phyloP scores from a whole-genome alignment of 306 rosid species.

The Benincasa hispida region DNA sequence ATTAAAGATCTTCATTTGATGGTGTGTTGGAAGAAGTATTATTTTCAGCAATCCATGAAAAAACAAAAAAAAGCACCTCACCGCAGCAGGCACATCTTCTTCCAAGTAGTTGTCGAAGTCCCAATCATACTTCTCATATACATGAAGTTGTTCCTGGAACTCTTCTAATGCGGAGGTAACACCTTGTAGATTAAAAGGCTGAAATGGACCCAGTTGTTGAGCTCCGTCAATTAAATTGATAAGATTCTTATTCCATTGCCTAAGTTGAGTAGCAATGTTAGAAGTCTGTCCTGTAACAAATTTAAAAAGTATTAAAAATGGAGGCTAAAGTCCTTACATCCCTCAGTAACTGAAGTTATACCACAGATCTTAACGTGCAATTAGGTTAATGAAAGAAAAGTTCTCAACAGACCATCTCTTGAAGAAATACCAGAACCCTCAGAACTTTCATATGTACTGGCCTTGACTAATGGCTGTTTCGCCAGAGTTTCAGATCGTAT shows the following conservation, averaged over 20 bases:
- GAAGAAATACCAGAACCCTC: slow-evolving; percentile 18
- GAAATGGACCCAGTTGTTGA: slow-evolving; percentile 26
- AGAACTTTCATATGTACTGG: slow-evolving; percentile 14
- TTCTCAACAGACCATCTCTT: slow-evolving; percentile 24
- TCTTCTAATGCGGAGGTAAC: slow-evolving; percentile 31
- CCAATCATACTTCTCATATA: slow-evolving; percentile 49
- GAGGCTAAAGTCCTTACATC: neutral
- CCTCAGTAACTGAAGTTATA: neutral
- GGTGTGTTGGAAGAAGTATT: neutral
- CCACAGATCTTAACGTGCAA: neutral
- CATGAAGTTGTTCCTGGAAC: slow-evolving; percentile 41
- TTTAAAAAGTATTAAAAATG: neutral
- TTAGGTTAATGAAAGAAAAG: neutral
- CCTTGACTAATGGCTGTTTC: neutral
- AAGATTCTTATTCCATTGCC: slow-evolving; percentile 26
- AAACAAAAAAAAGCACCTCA: slow-evolving; percentile 45
- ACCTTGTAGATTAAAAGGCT: slow-evolving; percentile 32
- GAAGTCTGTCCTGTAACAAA: slow-evolving; percentile 18
- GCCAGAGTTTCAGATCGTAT: neutral
- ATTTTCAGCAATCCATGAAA: neutral
- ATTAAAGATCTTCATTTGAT: neutral
- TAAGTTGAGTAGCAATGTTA: slow-evolving; percentile 20
- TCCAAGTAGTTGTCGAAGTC: slow-evolving; percentile 77
- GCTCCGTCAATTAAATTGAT: slow-evolving; percentile 25
- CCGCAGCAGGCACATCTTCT: slow-evolving; percentile 87